Percentiles rank a stretch among this genome's conserved stretches.
These are phyloP conservation scores for Urtica urens DNA, from an alignment of 306 rosid genomes.

Conservation along the genomic window DNA sequence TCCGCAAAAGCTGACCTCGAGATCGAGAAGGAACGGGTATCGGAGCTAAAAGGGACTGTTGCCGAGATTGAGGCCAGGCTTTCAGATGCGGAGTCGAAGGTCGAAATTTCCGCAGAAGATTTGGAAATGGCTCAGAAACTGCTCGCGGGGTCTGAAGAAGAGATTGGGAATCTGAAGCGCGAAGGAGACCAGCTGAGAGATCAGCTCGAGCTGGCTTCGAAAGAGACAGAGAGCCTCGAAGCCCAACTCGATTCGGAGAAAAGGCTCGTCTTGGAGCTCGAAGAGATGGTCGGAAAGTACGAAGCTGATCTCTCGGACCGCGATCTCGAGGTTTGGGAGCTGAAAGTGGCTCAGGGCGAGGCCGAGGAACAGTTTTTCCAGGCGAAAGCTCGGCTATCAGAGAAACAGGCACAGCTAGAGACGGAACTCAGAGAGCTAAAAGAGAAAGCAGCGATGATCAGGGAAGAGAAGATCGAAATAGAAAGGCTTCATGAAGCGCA, in stretches of 20 bases:
- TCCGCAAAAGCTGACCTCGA: slow-evolving; percentile 33
- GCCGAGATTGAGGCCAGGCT: slow-evolving; percentile 30
- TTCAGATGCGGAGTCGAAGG: slow-evolving; percentile 27
- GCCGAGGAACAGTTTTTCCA: slow-evolving; percentile 18
- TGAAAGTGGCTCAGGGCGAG: slow-evolving; percentile 31
- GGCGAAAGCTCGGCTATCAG: slow-evolving; percentile 36
- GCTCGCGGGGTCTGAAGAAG: slow-evolving; percentile 31
- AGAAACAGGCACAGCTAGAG: slow-evolving; percentile 15
- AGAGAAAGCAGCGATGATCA: slow-evolving; percentile 19
- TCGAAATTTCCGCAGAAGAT: slow-evolving; percentile 31
- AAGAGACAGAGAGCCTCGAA: slow-evolving; percentile 20
- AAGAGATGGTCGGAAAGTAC: slow-evolving; percentile 26
- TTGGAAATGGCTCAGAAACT: slow-evolving; percentile 26
- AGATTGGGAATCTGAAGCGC: slow-evolving; percentile 27
- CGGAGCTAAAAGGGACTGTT: slow-evolving; percentile 30
- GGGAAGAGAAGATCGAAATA: slow-evolving; percentile 39
- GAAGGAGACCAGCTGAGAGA: slow-evolving; percentile 33
- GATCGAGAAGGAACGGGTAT: slow-evolving; percentile 29
- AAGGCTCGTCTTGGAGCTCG: slow-evolving; percentile 24
- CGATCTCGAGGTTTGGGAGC: slow-evolving; percentile 30
- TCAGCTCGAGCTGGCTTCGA: slow-evolving; percentile 28
- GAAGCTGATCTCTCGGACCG: slow-evolving; percentile 18
- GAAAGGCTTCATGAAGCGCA: slow-evolving; percentile 28
- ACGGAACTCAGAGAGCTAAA: slow-evolving; percentile 24
- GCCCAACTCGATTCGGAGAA: slow-evolving; percentile 24